These are phyloP conservation scores for Leccinum arenicola DNA, from an alignment of 768 basidiomycete genomes.

Conservation along the genomic window DNA sequence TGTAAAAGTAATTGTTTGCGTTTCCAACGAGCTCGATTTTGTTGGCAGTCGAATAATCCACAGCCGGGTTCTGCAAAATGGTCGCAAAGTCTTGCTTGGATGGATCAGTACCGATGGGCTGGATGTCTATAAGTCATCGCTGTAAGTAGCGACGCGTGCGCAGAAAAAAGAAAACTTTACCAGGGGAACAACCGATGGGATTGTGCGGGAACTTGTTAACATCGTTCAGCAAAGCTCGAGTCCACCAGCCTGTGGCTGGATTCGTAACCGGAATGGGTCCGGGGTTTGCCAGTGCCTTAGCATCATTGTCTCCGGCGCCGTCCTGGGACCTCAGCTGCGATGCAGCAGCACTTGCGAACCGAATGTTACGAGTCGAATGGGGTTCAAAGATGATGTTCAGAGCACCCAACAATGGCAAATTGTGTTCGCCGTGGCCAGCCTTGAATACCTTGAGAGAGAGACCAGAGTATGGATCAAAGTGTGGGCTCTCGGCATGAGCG, in stretches of 20 bases:
- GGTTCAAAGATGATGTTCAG: constrained; percentile 11
- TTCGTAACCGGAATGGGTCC: constrained; percentile 7
- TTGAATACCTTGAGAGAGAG: no score
- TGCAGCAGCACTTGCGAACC: constrained; percentile 9
- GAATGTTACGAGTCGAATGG: constrained; percentile 10
- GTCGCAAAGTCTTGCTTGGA: not conserved
- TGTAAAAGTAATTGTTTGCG: constrained; percentile 7
- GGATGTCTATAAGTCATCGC: not conserved
- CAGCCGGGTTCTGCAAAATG: not conserved
- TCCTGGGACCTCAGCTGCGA: not conserved
- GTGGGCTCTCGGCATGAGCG: no score
- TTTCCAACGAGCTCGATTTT: constrained; percentile 1
- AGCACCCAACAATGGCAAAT: constrained; percentile 4
- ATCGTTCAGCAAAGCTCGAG: not conserved
- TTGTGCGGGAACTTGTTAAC: constrained; percentile 4
- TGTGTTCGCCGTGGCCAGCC: no score
- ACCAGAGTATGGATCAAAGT: no score
- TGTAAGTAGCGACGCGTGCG: not conserved
- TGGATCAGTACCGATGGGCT: constrained; percentile 5
- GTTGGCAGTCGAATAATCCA: not conserved
- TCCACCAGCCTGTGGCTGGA: constrained; percentile 15
- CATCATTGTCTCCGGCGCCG: no score
- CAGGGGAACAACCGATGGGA: not conserved
- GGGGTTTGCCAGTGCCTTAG: not conserved
- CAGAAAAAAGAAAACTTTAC: not conserved